Evolutionary conservation across 2,329 filamentous ascomycete genomes (phyloP).

Genomic region (Botrytis deweyae): DNA sequence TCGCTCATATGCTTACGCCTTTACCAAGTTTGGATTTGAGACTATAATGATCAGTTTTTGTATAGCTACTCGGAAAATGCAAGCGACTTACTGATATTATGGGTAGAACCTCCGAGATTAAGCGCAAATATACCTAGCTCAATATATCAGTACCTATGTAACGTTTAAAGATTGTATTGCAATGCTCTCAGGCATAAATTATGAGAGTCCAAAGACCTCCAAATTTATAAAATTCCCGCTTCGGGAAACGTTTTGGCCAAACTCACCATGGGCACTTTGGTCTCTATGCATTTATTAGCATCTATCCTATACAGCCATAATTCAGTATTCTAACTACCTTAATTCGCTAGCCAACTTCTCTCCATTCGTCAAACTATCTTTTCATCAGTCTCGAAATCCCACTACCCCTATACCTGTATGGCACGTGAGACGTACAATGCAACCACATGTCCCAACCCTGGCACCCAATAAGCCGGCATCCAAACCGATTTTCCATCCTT

Average conservation of each 20-base stretch:
- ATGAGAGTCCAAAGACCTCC: background rate
- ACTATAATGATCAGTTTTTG: slow-evolving; percentile 24
- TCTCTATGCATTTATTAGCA: slow-evolving; percentile 27
- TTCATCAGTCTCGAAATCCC: slow-evolving; percentile 19
- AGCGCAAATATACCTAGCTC: slow-evolving; percentile 32
- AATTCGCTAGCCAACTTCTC: slow-evolving; percentile 29
- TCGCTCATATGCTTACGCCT: slow-evolving; percentile 24
- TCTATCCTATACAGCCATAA: background rate
- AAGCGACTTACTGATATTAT: slow-evolving; percentile 33
- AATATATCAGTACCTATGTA: background rate
- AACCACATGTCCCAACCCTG: slow-evolving; percentile 54
- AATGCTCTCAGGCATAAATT: background rate
- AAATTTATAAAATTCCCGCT: background rate
- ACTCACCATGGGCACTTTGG: slow-evolving; percentile 32
- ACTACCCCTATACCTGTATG: background rate
- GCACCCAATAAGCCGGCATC: slow-evolving; percentile 58
- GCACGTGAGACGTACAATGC: slow-evolving; percentile 45
- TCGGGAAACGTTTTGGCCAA: too few relatives aligned
- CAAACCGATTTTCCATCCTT: slow-evolving; percentile 42
- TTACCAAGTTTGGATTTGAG: slow-evolving; percentile 31
- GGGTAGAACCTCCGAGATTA: slow-evolving; percentile 31
- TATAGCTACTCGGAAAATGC: background rate
- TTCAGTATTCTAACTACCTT: slow-evolving; percentile 24
- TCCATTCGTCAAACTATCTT: slow-evolving; percentile 33
- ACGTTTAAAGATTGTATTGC: background rate